phyloP scores from a whole-genome alignment of 495 filamentous ascomycete genomes.

The Hyaloscypha bicolor region DNA sequence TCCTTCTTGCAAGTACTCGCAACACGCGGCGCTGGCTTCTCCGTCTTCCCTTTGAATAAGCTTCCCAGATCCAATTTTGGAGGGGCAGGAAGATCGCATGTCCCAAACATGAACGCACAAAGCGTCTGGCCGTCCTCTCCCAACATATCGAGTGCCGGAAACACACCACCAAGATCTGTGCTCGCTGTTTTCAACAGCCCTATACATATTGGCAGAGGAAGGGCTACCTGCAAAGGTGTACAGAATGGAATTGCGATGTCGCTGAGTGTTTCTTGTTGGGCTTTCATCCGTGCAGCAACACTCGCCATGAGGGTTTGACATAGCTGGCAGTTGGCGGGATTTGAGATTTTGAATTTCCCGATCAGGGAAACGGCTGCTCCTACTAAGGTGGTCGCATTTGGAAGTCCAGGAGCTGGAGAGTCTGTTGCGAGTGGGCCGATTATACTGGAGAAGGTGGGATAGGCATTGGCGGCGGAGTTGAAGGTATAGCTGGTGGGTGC shows the following conservation, averaged over 20 bases:
- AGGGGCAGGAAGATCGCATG: neutral
- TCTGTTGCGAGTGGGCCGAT: neutral
- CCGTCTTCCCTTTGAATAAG: neutral
- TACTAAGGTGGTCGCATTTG: neutral
- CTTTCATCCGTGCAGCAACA: neutral
- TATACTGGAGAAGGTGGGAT: neutral
- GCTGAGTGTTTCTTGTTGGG: constrained; percentile 4
- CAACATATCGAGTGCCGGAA: constrained; percentile 2
- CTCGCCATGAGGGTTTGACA: neutral
- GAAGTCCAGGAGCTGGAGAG: neutral
- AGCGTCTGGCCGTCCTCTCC: neutral
- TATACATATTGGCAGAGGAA: constrained; percentile 1
- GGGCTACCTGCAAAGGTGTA: neutral
- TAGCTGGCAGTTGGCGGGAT: constrained; percentile 2
- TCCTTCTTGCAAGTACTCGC: constrained; percentile 23
- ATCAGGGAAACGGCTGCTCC: neutral
- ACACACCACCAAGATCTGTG: constrained; percentile 1
- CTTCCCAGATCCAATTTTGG: constrained; percentile 2
- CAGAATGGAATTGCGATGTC: neutral
- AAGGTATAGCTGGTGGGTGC: neutral
- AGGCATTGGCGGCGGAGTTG: constrained; percentile 1
- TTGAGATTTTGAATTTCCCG: neutral
- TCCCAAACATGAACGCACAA: constrained; percentile 5
- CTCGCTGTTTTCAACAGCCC: neutral
- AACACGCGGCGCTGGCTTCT: neutral